phyloP scores from a whole-genome alignment of 176 grass and related monocot genomes.

The Thalia dealbata region DNA sequence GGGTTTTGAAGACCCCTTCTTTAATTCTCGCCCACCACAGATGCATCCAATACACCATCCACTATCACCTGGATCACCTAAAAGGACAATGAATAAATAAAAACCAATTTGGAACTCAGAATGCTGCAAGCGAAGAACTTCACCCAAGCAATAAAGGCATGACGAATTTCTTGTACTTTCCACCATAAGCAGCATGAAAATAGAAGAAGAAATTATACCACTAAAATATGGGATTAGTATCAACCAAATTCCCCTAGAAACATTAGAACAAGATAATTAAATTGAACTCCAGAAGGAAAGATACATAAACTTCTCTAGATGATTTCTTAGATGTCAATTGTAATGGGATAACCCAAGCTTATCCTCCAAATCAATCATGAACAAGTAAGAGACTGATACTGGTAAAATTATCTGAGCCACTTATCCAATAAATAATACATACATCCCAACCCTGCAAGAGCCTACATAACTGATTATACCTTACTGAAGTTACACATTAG shows the following conservation, averaged over 20 bases:
- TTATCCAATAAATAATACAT: slow-evolving; percentile 22
- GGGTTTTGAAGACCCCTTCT: too few relatives aligned
- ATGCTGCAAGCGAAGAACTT: too few relatives aligned
- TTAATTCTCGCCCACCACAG: too few relatives aligned
- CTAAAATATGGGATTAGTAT: background rate
- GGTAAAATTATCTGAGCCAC: background rate
- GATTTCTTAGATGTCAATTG: background rate
- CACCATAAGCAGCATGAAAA: background rate
- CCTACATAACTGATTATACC: slow-evolving; percentile 2
- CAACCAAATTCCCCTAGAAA: background rate
- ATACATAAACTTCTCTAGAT: background rate
- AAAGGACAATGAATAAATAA: too few relatives aligned
- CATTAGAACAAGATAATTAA: background rate
- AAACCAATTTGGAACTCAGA: too few relatives aligned
- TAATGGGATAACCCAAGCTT: background rate
- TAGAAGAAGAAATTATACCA: background rate
- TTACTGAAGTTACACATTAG: slow-evolving; percentile 14
- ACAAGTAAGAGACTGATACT: background rate
- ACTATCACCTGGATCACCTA: too few relatives aligned
- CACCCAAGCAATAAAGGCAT: too few relatives aligned
- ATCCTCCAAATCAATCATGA: slow-evolving; percentile 17
- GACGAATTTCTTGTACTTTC: too few relatives aligned
- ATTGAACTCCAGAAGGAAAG: background rate
- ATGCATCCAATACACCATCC: too few relatives aligned
- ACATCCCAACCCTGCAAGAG: slow-evolving; percentile 1